These are phyloP conservation scores for Suhomyces prunicola DNA, from an alignment of 805 yeast species.

Conservation along the genomic window DNA sequence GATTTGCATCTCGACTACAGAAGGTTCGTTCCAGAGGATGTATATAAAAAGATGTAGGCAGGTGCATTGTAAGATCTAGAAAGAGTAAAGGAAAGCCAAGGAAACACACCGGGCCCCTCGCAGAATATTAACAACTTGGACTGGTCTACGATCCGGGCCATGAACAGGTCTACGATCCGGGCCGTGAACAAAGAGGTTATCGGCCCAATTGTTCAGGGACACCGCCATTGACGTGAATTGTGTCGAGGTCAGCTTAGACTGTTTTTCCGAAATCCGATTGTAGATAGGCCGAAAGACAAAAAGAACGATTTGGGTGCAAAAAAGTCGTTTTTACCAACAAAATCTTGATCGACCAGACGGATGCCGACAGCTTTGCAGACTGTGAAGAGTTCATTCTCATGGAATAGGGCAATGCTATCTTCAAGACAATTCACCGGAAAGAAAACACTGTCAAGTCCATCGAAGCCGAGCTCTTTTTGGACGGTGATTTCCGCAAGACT, in stretches of 20 bases:
- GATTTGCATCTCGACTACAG: conserved; percentile 84
- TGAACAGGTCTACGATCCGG: conserved; percentile 97
- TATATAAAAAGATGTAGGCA: too few species aligned
- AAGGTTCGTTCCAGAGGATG: too few species aligned
- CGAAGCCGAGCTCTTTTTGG: conserved; percentile 27
- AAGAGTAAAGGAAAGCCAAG: too few species aligned
- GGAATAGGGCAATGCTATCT: conserved; percentile 31
- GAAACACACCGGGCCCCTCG: conserved; percentile 96
- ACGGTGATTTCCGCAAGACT: conserved; percentile 31
- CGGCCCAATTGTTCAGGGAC: conserved; percentile 91
- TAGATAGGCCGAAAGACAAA: conserved; percentile 27
- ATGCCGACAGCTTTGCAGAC: conserved; percentile 21
- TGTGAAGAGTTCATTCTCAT: conserved; percentile 28
- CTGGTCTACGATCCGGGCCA: conserved; percentile 97
- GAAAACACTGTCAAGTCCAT: conserved; percentile 21
- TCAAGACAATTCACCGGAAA: conserved; percentile 19
- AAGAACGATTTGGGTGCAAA: conserved; percentile 26
- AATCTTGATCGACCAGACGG: conserved; percentile 24
- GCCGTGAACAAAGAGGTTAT: conserved; percentile 94
- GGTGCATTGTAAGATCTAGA: conserved; percentile 68
- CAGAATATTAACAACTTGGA: conserved; percentile 94
- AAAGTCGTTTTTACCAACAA: conserved; percentile 18
- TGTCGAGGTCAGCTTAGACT: conserved; percentile 59
- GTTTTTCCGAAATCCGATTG: conserved; percentile 17
- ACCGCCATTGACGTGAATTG: conserved; percentile 72